Evolutionary conservation across 129 eudicot species (phyloP).

Genomic region (Arctium lappa): DNA sequence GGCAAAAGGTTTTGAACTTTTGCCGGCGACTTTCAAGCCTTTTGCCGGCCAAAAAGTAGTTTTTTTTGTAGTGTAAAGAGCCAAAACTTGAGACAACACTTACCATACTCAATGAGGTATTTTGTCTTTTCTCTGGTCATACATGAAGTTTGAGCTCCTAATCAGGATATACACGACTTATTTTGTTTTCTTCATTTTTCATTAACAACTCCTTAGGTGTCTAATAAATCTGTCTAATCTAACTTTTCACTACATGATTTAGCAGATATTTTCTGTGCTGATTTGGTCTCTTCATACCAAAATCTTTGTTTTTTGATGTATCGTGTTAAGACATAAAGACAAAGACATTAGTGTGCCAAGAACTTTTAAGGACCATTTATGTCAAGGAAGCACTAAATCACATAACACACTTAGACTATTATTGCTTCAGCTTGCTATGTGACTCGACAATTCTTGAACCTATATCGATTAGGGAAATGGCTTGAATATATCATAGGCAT

Average conservation of each 20-base stretch:
- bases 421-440: neutral
- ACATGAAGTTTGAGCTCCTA: neutral
- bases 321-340: neutral
- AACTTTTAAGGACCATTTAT: neutral
- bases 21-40: too few species aligned
- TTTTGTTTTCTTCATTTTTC: neutral
- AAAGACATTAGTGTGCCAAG: neutral
- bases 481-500: neutral
- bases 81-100: slow-evolving; percentile 85
- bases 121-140: neutral
- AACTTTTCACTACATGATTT: neutral
- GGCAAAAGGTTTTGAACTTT: too few species aligned
- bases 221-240: neutral
- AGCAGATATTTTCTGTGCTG: neutral
- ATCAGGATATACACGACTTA: neutral
- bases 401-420: neutral
- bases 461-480: neutral
- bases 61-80: too few species aligned
- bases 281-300: neutral
- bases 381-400: neutral
- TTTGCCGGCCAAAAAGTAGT: too few species aligned
- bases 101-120: slow-evolving; percentile 89
- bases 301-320: neutral
- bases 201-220: neutral
- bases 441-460: neutral